phyloP scores from a whole-genome alignment of 768 basidiomycete species.

The Suillus spraguei region DNA sequence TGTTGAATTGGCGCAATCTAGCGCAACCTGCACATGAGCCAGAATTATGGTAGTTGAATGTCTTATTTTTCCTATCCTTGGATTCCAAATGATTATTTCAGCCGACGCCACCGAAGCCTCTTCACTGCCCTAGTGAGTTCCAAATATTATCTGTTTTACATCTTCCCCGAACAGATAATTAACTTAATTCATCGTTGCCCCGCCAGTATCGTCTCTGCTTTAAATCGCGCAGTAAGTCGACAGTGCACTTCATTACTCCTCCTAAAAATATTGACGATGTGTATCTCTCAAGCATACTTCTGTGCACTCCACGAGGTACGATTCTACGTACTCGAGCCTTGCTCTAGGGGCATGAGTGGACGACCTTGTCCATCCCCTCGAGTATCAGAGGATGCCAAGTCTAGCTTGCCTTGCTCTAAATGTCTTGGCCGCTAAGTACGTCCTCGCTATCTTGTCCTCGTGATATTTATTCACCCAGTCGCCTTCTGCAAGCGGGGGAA shows the following conservation, averaged over 20 bases:
- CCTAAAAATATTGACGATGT: background rate
- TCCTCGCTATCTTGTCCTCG: background rate
- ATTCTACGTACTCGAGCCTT: slow-evolving; percentile 11
- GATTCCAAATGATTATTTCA: background rate
- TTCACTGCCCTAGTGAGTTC: background rate
- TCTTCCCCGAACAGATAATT: background rate
- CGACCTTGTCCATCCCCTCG: background rate
- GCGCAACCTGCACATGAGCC: background rate
- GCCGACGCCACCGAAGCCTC: background rate
- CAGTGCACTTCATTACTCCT: background rate
- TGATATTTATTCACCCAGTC: no score
- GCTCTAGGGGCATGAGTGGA: background rate
- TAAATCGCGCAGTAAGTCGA: background rate
- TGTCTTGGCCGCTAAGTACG: slow-evolving; percentile 17
- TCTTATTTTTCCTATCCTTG: background rate
- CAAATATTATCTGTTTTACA: background rate
- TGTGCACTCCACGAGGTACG: slow-evolving; percentile 9
- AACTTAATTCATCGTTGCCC: background rate
- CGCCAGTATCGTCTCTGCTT: background rate
- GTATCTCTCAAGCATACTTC: slow-evolving; percentile 6
- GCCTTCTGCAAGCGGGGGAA: no score
- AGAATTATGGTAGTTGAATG: background rate
- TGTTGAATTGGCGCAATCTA: background rate
- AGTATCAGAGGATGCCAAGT: accelerated
- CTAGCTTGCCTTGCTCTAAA: slow-evolving; percentile 11